phyloP scores from a whole-genome alignment of 176 grass and related monocot genomes.

The Ensete ventricosum region DNA sequence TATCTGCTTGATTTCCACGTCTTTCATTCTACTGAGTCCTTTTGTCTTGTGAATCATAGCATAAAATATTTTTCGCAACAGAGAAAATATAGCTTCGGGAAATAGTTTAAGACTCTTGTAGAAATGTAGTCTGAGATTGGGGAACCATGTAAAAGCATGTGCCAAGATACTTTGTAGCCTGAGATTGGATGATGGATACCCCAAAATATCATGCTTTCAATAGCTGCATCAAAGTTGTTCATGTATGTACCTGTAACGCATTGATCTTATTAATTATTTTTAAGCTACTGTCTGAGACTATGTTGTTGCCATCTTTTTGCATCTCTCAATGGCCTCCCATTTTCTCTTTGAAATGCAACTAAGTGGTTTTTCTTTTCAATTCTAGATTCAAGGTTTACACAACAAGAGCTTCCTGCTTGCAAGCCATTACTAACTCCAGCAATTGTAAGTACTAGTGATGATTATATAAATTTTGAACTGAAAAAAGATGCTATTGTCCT shows the following conservation, averaged over 20 bases:
- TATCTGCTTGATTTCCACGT: background rate
- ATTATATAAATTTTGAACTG: conserved; percentile 4
- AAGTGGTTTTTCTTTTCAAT: background rate
- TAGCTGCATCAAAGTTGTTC: background rate
- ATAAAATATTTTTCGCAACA: too few species aligned
- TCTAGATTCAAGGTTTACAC: conserved; percentile 90
- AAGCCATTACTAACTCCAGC: conserved; percentile 82
- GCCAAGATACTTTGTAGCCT: too few species aligned
- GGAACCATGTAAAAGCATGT: too few species aligned
- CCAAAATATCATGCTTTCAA: too few species aligned
- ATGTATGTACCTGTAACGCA: too few species aligned
- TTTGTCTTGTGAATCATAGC: background rate
- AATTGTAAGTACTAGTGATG: conserved; percentile 40
- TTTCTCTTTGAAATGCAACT: background rate
- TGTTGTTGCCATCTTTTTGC: background rate
- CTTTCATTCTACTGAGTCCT: background rate
- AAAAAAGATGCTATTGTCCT: background rate
- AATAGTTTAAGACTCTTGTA: too few species aligned
- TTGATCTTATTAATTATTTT: background rate
- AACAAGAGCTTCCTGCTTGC: conserved; percentile 92
- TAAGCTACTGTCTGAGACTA: background rate
- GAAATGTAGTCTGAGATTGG: too few species aligned
- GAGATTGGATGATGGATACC: too few species aligned
- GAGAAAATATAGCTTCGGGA: too few species aligned
- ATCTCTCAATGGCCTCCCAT: background rate